Evolutionary conservation across 352 stramenopile genomes (phyloP).

Genomic region (Blastocystis hominis): DNA sequence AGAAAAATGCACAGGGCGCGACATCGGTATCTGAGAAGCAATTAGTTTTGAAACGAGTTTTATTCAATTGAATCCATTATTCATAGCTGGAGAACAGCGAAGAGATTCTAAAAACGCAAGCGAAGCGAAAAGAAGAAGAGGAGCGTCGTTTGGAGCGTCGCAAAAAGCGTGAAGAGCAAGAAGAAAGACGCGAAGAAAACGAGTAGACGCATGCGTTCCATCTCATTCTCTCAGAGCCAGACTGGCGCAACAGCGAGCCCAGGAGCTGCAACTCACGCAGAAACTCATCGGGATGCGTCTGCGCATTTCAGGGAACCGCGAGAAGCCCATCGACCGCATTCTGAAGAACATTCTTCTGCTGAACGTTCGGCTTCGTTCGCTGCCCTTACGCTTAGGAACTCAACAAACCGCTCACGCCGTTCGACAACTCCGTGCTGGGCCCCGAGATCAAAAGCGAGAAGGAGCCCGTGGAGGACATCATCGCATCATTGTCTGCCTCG

Average conservation of each 20-base stretch:
- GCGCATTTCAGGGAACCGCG: conserved; percentile 74
- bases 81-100: not conserved
- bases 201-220: not conserved
- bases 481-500: not conserved
- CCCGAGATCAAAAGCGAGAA: not conserved
- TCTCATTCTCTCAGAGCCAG: not conserved
- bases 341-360: conserved; percentile 93
- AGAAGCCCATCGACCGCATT: conserved; percentile 87
- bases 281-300: conserved; percentile 62
- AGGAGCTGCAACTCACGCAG: not conserved
- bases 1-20: not conserved
- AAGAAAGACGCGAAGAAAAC: not conserved
- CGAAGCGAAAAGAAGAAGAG: not conserved
- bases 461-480: conserved; percentile 21
- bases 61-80: not conserved
- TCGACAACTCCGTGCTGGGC: conserved; percentile 49
- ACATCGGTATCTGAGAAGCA: not conserved
- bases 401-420: conserved; percentile 31
- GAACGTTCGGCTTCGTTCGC: not conserved
- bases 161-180: not conserved
- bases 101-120: not conserved
- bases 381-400: conserved; percentile 4
- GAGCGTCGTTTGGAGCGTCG: not conserved
- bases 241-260: not conserved
- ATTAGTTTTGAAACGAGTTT: not conserved